These are phyloP conservation scores for Pseudopithomyces chartarum DNA, from an alignment of 2,329 filamentous ascomycete species.

Conservation along the genomic window DNA sequence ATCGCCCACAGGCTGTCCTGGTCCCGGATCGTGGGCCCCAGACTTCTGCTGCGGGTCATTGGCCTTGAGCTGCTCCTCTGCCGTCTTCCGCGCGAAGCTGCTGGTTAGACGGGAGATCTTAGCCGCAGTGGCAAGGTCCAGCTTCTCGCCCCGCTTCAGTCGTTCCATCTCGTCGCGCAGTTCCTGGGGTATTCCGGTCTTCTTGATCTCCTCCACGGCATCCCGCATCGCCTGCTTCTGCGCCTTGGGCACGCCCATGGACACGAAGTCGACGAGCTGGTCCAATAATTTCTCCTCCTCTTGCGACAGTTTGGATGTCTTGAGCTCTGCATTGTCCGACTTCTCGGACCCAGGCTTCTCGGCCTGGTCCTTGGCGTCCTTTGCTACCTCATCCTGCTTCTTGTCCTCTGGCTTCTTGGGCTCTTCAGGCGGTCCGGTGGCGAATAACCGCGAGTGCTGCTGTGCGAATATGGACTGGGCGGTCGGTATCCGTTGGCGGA, in stretches of 20 bases:
- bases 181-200: constrained; percentile 72
- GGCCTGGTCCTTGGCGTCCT: constrained; percentile 37
- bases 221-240: constrained; percentile 65
- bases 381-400: constrained; percentile 30
- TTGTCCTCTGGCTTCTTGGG: constrained; percentile 40
- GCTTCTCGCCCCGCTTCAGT: constrained; percentile 53
- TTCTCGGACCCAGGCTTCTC: constrained; percentile 43
- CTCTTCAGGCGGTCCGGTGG: constrained; percentile 43
- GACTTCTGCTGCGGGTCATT: constrained; percentile 49
- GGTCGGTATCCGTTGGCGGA: constrained; percentile 44
- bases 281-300: constrained; percentile 65
- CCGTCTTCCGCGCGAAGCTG: constrained; percentile 59
- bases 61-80: constrained; percentile 43
- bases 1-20: constrained; percentile 34
- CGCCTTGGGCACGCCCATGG: constrained; percentile 64
- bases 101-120: constrained; percentile 63
- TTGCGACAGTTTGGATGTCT: constrained; percentile 53
- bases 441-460: constrained; percentile 50
- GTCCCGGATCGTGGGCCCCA: constrained; percentile 52
- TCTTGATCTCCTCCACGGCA: constrained; percentile 66
- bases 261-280: constrained; percentile 60
- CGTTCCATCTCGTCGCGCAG: constrained; percentile 67
- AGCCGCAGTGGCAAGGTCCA: constrained; percentile 62
- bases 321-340: constrained; percentile 46
- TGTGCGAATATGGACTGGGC: constrained; percentile 51